A percentile compares a stretch with the other conserved stretches of the same genome.
Conservation (phyloP, 345 rosid genomes). For the Angophora floribunda region DNA sequence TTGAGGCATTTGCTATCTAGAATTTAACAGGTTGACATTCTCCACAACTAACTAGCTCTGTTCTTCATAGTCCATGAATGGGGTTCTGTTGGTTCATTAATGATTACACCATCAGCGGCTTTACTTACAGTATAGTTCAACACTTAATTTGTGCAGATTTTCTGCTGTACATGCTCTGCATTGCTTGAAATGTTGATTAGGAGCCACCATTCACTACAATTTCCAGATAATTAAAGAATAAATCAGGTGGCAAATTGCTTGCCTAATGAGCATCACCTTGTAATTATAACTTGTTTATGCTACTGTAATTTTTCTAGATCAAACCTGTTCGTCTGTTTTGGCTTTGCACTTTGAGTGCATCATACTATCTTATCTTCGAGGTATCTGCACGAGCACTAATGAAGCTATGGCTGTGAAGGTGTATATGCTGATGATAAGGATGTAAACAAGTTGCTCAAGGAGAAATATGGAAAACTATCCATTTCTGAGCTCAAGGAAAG, state of each 20-base stretch:
- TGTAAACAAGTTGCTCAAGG: conserved; percentile 40
- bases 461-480: conserved; percentile 50
- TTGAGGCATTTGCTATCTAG: neutral
- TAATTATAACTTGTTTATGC: neutral
- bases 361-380: neutral
- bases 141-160: neutral
- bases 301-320: neutral
- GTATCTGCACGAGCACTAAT: neutral
- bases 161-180: neutral
- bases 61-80: neutral
- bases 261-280: neutral
- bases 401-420: conserved; percentile 23
- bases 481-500: conserved; percentile 46
- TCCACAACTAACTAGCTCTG: neutral
- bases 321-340: neutral
- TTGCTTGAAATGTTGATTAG: neutral
- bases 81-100: neutral
- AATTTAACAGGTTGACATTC: neutral
- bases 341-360: neutral
- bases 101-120: neutral
- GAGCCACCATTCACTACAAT: neutral
- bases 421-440: conserved; percentile 64
- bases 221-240: neutral
- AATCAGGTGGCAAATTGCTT: neutral
- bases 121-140: neutral